Evolutionary conservation across 495 filamentous ascomycete genomes (phyloP).

Genomic region (Talaromyces stipitatus): DNA sequence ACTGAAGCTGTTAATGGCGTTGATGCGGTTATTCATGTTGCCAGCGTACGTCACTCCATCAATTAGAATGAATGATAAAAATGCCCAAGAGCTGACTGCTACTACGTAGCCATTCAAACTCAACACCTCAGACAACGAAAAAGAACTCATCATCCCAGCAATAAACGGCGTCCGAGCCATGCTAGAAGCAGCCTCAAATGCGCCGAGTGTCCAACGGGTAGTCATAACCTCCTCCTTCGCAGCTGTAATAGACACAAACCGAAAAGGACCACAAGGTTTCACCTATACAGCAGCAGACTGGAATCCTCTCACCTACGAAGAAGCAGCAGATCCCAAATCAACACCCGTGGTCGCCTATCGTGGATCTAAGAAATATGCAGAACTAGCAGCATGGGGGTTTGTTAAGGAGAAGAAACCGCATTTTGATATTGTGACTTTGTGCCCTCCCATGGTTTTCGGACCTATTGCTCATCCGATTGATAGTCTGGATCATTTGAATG

Average conservation of each 20-base stretch:
- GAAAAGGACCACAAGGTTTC: neutral
- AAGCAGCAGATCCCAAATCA: conserved; percentile 62
- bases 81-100: neutral
- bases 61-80: neutral
- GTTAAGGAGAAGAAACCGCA: neutral
- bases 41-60: conserved; percentile 19
- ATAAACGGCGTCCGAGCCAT: neutral
- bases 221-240: conserved; percentile 4
- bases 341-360: neutral
- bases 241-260: neutral
- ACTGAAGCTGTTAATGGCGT: conserved; percentile 26
- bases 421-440: neutral
- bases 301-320: conserved; percentile 61
- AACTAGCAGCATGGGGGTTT: neutral
- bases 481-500: conserved; percentile 23
- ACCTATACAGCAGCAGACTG: conserved; percentile 18
- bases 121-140: conserved; percentile 15
- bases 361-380: conserved; percentile 3
- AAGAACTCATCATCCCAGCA: conserved; percentile 4
- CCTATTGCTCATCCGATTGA: conserved; percentile 31
- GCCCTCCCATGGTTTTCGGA: conserved; percentile 32
- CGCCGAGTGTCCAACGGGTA: neutral
- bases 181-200: neutral
- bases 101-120: neutral
- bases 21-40: conserved; percentile 32